These are phyloP conservation scores for Arachnomyces sp. DNA, from an alignment of 2,329 filamentous ascomycete species.

Conservation along the genomic window DNA sequence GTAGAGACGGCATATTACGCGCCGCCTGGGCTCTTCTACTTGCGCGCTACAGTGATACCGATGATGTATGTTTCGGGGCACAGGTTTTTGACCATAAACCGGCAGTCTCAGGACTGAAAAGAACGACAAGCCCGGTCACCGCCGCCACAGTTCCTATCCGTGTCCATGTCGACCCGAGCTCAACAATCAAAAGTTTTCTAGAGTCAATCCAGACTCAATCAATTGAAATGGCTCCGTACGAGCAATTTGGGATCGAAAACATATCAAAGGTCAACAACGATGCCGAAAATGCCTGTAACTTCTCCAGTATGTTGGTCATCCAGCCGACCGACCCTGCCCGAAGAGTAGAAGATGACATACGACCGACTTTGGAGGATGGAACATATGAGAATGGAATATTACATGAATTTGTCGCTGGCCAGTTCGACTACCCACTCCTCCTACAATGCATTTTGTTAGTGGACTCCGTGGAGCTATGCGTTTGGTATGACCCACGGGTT, in stretches of 20 bases:
- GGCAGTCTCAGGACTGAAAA: too few species aligned
- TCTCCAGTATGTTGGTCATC: slow-evolving; percentile 34
- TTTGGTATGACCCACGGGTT: too few species aligned
- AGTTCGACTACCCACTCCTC: too few species aligned
- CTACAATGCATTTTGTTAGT: too few species aligned
- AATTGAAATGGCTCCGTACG: slow-evolving; percentile 52
- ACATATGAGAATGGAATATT: too few species aligned
- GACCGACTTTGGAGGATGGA: too few species aligned
- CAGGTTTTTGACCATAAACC: too few species aligned
- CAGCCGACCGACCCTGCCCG: slow-evolving; percentile 4
- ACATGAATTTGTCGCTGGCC: too few species aligned
- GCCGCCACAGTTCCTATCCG: slow-evolving; percentile 33
- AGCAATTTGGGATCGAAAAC: slow-evolving; percentile 39
- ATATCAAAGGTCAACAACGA: slow-evolving; percentile 47
- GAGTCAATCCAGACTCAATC: slow-evolving; percentile 44
- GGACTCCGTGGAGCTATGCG: too few species aligned
- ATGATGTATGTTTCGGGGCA: neutral
- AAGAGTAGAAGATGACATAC: too few species aligned
- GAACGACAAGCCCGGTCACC: too few species aligned
- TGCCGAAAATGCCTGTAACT: slow-evolving; percentile 30
- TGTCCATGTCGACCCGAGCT: slow-evolving; percentile 22
- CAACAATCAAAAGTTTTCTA: slow-evolving; percentile 40
- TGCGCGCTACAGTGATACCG: slow-evolving; percentile 1
- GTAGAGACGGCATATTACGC: too few species aligned
- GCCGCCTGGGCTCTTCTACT: slow-evolving; percentile 6